Evolutionary conservation across 345 rosid species (phyloP), one percentile per base, ranked within the genome.

Genomic region (Eucalyptus urophylla): DNA sequence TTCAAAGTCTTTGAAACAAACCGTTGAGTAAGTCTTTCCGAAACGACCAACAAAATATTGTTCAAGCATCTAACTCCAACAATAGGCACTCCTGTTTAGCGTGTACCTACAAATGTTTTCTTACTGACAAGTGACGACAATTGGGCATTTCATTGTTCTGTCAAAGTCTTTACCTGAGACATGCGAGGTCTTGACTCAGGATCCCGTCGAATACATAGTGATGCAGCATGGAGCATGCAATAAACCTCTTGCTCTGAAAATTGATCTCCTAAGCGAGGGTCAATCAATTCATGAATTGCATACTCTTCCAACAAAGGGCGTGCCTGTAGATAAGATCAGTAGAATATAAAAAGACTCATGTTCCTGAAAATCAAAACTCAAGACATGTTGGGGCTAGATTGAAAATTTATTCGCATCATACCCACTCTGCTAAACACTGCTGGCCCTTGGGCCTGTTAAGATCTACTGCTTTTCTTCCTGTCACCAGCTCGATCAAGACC

Each of bases 371-470:
- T 56, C 58, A 5, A n/a, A 40, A 17, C 13, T 50, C 25, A 67
- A 67, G 40, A 44, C 45, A 76, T 16, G 21, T 17, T 33, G 44
- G 25, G 12, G 40, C 10, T 44, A 17, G 25, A 40, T 51, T 27
- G 81, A 33, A 81, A 53, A 22, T 29, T 80, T 9, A 44, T 31
- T 21, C 33, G 83, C 69, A 67, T 89, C 58, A 54, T 96, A 98
- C 99, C 99, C 99, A 98, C 93, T 98, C 99, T 11, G 99, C 92
- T 43, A 98, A 97, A 91, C 99, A 97, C 87, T 98, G 99, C 92
- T 98, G 99, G 87, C 99, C 99, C 94, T 96, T 98, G 1, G 99
- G 99, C 92, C 94, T 92, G 49, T 93, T 92, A 83, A 98, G 96
- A 90, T 98, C 99, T 88, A 98, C 97, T 29, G 99, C 99, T 94